Conservation (phyloP, 169 alveolate genomes). For the Plasmodium malariae region DNA sequence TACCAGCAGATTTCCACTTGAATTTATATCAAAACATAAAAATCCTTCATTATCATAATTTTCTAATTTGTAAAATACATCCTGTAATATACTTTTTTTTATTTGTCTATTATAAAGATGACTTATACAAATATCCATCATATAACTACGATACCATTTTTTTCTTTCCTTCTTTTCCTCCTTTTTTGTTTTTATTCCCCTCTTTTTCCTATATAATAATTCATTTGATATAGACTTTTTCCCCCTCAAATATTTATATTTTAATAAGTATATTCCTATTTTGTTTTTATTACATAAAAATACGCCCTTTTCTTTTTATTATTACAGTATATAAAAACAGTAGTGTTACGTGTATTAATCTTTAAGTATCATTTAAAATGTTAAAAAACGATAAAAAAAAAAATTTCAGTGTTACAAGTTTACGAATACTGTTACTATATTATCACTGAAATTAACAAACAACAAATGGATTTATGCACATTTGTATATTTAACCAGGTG, state of each 20-base stretch:
- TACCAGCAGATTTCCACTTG: slow-evolving; percentile 55
- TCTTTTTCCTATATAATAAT: neutral
- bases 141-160: neutral
- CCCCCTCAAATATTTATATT: no score
- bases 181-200: neutral
- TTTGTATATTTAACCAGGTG: neutral
- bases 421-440: neutral
- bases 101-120: slow-evolving; percentile 72
- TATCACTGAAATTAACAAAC: neutral
- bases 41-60: slow-evolving; percentile 64
- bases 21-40: slow-evolving; percentile 70
- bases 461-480: neutral
- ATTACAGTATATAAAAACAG: neutral
- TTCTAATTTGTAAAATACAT: slow-evolving; percentile 65
- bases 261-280: no score
- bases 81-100: slow-evolving; percentile 56
- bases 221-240: no score
- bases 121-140: slow-evolving; percentile 73
- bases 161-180: neutral
- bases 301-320: no score
- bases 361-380: no score
- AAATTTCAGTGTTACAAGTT: neutral
- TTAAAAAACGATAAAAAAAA: no score
- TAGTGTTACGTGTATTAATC: no score
- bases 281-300: no score